These are phyloP conservation scores for Azolla pinnata DNA, from an alignment of 75 land plant species.

Conservation along the genomic window DNA sequence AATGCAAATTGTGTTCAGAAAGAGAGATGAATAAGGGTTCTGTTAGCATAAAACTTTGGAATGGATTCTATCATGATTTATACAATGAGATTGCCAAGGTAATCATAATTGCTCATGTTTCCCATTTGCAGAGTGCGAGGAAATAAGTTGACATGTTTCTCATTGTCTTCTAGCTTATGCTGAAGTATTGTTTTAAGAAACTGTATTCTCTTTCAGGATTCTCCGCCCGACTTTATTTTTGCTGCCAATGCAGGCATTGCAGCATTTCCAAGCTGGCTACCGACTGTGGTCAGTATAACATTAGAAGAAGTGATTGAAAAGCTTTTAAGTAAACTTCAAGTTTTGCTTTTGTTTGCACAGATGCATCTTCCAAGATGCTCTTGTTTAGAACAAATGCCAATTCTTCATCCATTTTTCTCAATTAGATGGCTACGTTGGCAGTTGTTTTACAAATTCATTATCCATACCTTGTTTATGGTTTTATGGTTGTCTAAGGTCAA, in stretches of 20 bases:
- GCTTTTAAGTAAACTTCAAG: slow-evolving; percentile 16
- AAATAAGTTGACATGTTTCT: too few relatives aligned
- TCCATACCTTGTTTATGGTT: too few relatives aligned
- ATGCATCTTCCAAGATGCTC: background rate
- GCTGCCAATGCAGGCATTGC: slow-evolving; percentile 95
- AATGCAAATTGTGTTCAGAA: slow-evolving; percentile 29
- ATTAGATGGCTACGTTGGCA: too few relatives aligned
- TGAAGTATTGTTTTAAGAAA: too few relatives aligned
- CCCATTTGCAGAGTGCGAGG: background rate
- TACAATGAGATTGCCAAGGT: slow-evolving; percentile 34
- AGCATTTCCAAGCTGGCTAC: slow-evolving; percentile 68
- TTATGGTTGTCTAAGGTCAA: too few relatives aligned
- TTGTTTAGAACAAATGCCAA: too few relatives aligned
- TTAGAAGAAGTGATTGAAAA: too few relatives aligned
- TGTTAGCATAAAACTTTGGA: slow-evolving; percentile 32
- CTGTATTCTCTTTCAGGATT: slow-evolving; percentile 57
- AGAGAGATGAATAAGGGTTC: background rate
- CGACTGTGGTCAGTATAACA: slow-evolving; percentile 70
- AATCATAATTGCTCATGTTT: background rate
- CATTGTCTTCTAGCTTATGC: too few relatives aligned
- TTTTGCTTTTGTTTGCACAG: background rate
- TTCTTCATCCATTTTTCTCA: too few relatives aligned
- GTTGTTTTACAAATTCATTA: too few relatives aligned
- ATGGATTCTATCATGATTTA: slow-evolving; percentile 66
- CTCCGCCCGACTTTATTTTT: slow-evolving; percentile 51